A percentile compares a stretch with the other conserved stretches of the same genome.
These are phyloP conservation scores for Pseudozyma pruni DNA, from an alignment of 1,284 basidiomycete genomes.

Conservation along the genomic window DNA sequence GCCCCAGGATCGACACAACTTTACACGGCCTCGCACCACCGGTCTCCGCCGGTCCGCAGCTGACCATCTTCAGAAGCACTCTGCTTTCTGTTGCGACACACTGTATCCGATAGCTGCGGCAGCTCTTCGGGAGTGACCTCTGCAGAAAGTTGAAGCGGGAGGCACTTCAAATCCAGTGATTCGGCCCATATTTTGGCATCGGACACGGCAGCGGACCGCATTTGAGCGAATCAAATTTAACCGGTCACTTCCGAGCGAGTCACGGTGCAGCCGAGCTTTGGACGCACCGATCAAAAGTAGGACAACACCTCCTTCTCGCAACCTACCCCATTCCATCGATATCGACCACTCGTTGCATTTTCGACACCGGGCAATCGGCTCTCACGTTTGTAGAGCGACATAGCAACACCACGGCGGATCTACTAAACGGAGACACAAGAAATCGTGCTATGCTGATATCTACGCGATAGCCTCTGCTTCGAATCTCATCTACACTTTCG, in stretches of 20 bases:
- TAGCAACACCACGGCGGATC: no score
- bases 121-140: no score
- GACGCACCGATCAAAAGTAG: no score
- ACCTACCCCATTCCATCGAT: no score
- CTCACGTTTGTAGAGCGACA: no score
- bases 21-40: neutral
- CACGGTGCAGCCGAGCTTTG: constrained; percentile 12
- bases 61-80: neutral
- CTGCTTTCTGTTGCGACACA: neutral
- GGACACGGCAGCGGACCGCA: constrained; percentile 12
- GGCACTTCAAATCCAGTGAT: no score
- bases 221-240: neutral
- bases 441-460: constrained; percentile 18
- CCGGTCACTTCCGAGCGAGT: constrained; percentile 41
- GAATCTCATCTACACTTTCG: neutral
- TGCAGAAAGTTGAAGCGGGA: no score
- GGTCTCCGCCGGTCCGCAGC: no score
- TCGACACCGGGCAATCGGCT: no score
- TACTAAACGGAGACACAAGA: neutral
- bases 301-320: neutral
- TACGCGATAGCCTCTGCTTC: neutral
- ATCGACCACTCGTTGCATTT: no score
- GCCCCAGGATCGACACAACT: neutral
- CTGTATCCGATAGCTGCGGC: neutral
- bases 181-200: no score